phyloP scores from a whole-genome alignment of 2,329 filamentous ascomycete genomes.

The Epichloe sylvatica region DNA sequence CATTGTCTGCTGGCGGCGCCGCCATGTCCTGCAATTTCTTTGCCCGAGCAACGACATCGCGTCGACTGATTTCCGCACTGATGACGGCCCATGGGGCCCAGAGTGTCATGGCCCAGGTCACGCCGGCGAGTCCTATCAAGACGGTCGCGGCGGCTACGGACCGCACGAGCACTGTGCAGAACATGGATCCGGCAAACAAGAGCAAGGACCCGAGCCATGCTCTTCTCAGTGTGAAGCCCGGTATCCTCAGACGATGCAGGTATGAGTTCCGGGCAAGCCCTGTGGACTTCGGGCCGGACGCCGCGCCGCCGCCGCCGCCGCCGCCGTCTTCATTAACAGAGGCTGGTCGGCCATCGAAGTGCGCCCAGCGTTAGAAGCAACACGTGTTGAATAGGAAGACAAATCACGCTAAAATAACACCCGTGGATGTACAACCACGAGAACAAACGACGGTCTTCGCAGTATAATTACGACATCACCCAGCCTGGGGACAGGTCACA shows the following conservation, averaged over 20 bases:
- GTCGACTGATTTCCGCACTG: constrained; percentile 75
- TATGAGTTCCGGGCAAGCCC: constrained; percentile 20
- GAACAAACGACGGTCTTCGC: too few species aligned
- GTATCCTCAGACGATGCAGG: constrained; percentile 56
- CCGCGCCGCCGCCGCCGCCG: neutral
- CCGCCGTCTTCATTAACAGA: neutral
- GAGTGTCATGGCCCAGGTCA: constrained; percentile 83
- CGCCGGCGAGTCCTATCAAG: constrained; percentile 67
- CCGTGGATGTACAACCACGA: too few species aligned
- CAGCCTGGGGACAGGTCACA: too few species aligned
- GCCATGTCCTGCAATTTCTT: constrained; percentile 14
- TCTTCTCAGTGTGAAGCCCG: constrained; percentile 71
- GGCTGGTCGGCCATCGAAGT: constrained; percentile 42
- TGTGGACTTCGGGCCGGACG: neutral
- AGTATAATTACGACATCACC: too few species aligned
- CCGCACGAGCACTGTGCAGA: constrained; percentile 65
- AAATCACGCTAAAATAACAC: too few species aligned
- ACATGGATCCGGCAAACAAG: constrained; percentile 72
- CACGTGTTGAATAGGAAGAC: too few species aligned
- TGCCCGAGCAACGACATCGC: constrained; percentile 46
- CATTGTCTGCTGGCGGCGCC: neutral
- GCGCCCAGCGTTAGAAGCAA: too few species aligned
- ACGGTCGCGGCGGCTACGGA: constrained; percentile 58
- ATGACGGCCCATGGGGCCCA: constrained; percentile 97
- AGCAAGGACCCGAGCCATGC: constrained; percentile 77